Conservation (phyloP, 768 basidiomycete genomes). For the Lactarius quietus region DNA sequence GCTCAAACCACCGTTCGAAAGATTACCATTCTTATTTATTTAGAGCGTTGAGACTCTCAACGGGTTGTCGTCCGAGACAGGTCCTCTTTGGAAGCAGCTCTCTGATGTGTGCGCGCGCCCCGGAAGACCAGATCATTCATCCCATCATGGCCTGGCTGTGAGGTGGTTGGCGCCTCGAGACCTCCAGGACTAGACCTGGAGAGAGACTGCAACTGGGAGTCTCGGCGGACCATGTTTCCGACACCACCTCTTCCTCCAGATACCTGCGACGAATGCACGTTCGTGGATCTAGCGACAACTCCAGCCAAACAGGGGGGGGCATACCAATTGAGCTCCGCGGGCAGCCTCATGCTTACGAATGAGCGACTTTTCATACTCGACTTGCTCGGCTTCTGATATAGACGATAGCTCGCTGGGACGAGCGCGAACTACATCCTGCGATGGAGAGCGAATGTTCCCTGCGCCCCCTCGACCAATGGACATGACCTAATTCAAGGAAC, state of each 20-base stretch:
- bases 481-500: neutral
- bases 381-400: neutral
- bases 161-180: neutral
- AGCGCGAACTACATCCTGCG: neutral
- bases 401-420: neutral
- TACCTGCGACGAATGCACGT: slow-evolving; percentile 8
- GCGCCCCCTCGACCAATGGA: slow-evolving; percentile 20
- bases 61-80: neutral
- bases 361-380: neutral
- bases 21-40: neutral
- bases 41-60: neutral
- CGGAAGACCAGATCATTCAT: neutral
- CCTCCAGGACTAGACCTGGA: neutral
- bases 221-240: slow-evolving; percentile 5
- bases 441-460: slow-evolving; percentile 14
- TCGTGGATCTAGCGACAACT: neutral
- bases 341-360: neutral
- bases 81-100: neutral
- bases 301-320: neutral
- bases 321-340: neutral
- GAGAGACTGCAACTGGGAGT: neutral
- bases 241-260: slow-evolving; percentile 15
- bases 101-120: neutral
- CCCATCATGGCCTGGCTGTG: neutral
- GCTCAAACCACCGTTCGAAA: neutral